Evolutionary conservation across 2,329 filamentous ascomycete genomes (phyloP), one percentile per base, ranked within the genome.

Genomic region (Paecilomyces sp.): DNA sequence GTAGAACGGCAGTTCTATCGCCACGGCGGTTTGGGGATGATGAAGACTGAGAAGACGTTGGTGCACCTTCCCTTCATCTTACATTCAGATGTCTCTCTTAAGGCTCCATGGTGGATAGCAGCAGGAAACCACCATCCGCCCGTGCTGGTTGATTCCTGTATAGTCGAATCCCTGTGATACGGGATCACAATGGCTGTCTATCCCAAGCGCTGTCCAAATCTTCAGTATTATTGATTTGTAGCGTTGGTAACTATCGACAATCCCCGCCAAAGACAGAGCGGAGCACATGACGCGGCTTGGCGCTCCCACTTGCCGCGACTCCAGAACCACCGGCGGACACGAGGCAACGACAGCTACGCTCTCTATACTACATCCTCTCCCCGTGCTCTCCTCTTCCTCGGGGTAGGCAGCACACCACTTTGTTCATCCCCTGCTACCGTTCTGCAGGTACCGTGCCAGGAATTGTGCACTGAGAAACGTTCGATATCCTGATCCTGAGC

Each of bases 241-340:
- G 41, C 25, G 25, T 47, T 47, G 36, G 36, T 47, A n/a, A n/a
- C n/a, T n/a, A 28, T 28, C 25, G 25, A 28, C n/a, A 8, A 47
- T 47, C 36, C 12, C 36, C 36, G 36, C 13, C 7, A 11, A 47
- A 47, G 41, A 6, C 18, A 47, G n/a, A 47, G 41, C 41, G 41
- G 41, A 57, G 57, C 61, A 63, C 61, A 61, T 63, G 62, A 62
- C 60, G 54, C 55, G 62, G 62, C 62, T 62, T 62, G 58, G 57
- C 61, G 57, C 28, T 57, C 41, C 60, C 57, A 50, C 56, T 57
- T 52, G 36, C 60, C 54, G 54, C 54, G 31, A 55, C 54, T 55
- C 54, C 18, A 30, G 54, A 31, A 12, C 31, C 34, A 33, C 22
- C 18, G 34, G 30, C 31, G 34, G 33, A 51, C 34, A 57, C 22